Percentiles rank a stretch among this genome's conserved stretches.
Conservation (phyloP, 805 yeast species). For the Candida taoyuanica region DNA sequence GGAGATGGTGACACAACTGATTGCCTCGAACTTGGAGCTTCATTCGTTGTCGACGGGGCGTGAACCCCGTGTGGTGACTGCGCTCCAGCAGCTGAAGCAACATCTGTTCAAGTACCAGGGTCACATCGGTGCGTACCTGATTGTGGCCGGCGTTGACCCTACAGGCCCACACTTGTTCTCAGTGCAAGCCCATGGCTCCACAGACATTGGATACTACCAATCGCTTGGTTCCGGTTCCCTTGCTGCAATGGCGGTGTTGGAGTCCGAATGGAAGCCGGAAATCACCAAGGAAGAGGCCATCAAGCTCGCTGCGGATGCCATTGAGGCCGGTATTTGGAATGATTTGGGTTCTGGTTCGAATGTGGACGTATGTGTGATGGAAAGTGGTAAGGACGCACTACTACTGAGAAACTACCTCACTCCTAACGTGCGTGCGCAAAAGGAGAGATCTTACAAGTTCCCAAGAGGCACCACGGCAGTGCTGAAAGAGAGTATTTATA, state of each 20-base stretch:
- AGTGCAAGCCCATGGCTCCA: constrained; percentile 96
- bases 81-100: constrained; percentile 88
- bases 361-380: constrained; percentile 97
- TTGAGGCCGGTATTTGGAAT: constrained; percentile 97
- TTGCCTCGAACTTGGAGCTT: constrained; percentile 84
- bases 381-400: constrained; percentile 81
- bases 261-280: constrained; percentile 77
- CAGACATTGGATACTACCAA: constrained; percentile 91
- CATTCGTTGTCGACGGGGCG: constrained; percentile 82
- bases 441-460: constrained; percentile 80
- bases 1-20: constrained; percentile 93
- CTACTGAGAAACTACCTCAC: constrained; percentile 82
- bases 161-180: constrained; percentile 92
- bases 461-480: constrained; percentile 93
- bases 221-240: constrained; percentile 95
- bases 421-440: constrained; percentile 82
- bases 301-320: constrained; percentile 84
- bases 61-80: constrained; percentile 89
- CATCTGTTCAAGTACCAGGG: constrained; percentile 97
- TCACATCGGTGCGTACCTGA: constrained; percentile 92
- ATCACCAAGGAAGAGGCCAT: constrained; percentile 87
- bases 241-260: constrained; percentile 98
- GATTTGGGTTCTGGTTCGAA: constrained; percentile 98
- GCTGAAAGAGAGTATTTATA: constrained; percentile 60
- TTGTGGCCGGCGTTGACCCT: constrained; percentile 97